These are phyloP conservation scores for Xerocomus spinulosus DNA, from an alignment of 768 basidiomycete species.

Conservation along the genomic window DNA sequence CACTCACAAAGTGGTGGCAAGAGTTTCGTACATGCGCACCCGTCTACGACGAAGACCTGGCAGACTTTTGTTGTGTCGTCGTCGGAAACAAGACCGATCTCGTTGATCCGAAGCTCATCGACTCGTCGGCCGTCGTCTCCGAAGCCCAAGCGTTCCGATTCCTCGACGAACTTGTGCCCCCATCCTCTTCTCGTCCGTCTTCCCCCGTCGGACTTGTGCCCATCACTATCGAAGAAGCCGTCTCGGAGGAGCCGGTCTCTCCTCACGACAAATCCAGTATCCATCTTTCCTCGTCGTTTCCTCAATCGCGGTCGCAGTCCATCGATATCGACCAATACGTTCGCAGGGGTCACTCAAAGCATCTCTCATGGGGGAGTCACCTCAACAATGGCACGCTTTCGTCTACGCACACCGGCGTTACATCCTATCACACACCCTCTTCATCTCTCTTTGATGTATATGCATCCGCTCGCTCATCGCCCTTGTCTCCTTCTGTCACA, in stretches of 20 bases:
- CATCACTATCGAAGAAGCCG: slow-evolving; percentile 8
- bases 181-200: slow-evolving; percentile 10
- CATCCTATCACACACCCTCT: slow-evolving; percentile 73
- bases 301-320: slow-evolving; percentile 14
- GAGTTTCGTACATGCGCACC: slow-evolving; percentile 70
- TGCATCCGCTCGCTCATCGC: slow-evolving; percentile 59
- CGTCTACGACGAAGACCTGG: slow-evolving; percentile 55
- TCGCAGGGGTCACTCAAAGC: slow-evolving; percentile 34
- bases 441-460: slow-evolving; percentile 69
- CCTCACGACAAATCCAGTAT: slow-evolving; percentile 2
- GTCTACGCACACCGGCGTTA: slow-evolving; percentile 53
- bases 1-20: slow-evolving; percentile 70
- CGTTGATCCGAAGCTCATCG: slow-evolving; percentile 9
- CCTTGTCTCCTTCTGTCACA: slow-evolving; percentile 35
- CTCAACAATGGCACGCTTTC: slow-evolving; percentile 48
- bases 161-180: slow-evolving; percentile 55
- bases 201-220: slow-evolving; percentile 10
- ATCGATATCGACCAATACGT: slow-evolving; percentile 25
- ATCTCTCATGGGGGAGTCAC: slow-evolving; percentile 43
- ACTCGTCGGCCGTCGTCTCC: slow-evolving; percentile 25
- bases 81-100: slow-evolving; percentile 78
- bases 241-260: slow-evolving; percentile 14
- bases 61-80: slow-evolving; percentile 66
- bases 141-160: slow-evolving; percentile 48
- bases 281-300: slow-evolving; percentile 21